Base-by-base conservation (phyloP, 2,329 filamentous ascomycete species). In the Graphium sp. region DNA sequence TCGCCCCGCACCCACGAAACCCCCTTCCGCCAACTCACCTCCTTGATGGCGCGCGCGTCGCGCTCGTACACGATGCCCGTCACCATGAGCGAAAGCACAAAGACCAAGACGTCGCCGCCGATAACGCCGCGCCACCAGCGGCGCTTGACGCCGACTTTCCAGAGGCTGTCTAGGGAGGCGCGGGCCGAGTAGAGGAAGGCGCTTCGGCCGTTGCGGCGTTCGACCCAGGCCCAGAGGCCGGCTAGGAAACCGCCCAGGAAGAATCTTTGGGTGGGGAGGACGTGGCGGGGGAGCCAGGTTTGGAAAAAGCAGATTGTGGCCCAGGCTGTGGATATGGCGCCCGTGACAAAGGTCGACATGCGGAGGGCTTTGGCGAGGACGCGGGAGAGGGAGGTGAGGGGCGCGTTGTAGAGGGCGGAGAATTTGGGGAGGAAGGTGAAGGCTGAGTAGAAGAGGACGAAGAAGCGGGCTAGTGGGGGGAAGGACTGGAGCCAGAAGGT, bases 141-240 rank as follows among this genome's bases (percentile, higher is more conserved):
- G 19, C 76, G 62, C 70, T 95, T 95, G 31, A 79, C 70, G n/a
- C 85, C 84, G 0, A 92, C 82, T 58, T 92, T 92, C 82, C 84
- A 95, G 25, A 84, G 51, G 21, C 72, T 81, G 47, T 92, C 80
- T 18, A 93, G 60, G 34, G 77, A 83, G n/a, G 75, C 56, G 3
- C 85, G 66, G 18, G 79, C 71, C 37, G 71, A 74, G 50, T 89
- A 89, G 35, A 94, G 42, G 50, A 91, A 92, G 31, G 81, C 66
- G 2, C 64, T 61, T 11, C 79, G 57, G 23, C 75, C 68, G 34
- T 64, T 56, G 28, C 60, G 58, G 24, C 74, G 60, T 45, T 84
- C 77, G 2, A 93, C 53, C 48, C 80, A 80, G 0, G 80, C 81
- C 74, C 85, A 94, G 16, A 89, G 51, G 1, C 89, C 89, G 1